Evolutionary conservation across 2,329 filamentous ascomycete species (phyloP).

Genomic region (Paecilomyces formosus): DNA sequence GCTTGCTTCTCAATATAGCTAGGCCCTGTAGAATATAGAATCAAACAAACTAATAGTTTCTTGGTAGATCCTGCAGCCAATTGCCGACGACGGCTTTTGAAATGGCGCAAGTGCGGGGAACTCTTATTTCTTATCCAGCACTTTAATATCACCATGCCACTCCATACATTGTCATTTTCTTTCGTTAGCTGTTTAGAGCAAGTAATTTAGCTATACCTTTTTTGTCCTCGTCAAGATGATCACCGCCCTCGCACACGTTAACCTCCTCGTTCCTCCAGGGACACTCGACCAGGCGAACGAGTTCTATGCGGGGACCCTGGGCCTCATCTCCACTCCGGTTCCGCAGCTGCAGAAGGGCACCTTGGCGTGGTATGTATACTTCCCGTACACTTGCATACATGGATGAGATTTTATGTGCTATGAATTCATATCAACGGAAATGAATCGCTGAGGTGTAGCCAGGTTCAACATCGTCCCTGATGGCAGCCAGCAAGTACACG

Average conservation of each 20-base stretch:
- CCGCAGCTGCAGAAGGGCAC: constrained; percentile 45
- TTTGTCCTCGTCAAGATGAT: constrained; percentile 33
- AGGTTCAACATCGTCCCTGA: constrained; percentile 49
- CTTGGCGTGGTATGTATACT: constrained; percentile 48
- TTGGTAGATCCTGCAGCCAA: background rate
- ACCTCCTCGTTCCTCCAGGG: constrained; percentile 49
- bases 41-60: too few species aligned
- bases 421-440: background rate
- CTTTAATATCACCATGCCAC: background rate
- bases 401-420: background rate
- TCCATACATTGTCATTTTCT: background rate
- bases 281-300: constrained; percentile 45
- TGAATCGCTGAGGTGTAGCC: background rate
- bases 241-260: constrained; percentile 50
- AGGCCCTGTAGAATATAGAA: too few species aligned
- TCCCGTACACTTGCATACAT: background rate
- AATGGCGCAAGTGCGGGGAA: background rate
- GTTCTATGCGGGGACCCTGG: constrained; percentile 52
- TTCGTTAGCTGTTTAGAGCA: background rate
- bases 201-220: background rate
- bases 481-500: constrained; percentile 50
- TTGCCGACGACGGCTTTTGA: background rate
- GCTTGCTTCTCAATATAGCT: background rate
- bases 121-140: background rate
- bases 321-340: constrained; percentile 46